Percentiles rank a stretch among this genome's conserved stretches.
Evolutionary conservation across 2,329 filamentous ascomycete species (phyloP).

Genomic region (Colletotrichum limetticola): DNA sequence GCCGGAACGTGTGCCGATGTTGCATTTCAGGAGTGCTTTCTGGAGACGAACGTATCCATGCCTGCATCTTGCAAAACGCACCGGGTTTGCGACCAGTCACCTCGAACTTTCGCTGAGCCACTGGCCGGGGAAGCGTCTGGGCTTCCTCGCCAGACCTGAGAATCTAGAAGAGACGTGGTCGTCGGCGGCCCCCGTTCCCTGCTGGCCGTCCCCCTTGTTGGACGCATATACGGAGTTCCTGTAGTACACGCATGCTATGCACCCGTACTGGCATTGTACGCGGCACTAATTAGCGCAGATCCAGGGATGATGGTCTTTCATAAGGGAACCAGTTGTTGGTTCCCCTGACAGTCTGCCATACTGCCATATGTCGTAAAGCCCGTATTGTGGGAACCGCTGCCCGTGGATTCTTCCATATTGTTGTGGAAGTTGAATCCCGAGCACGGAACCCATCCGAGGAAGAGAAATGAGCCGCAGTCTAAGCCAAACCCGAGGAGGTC

Average conservation of each 20-base stretch:
- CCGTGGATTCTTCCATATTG: background rate
- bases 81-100: slow-evolving; percentile 7
- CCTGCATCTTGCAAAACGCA: slow-evolving; percentile 13
- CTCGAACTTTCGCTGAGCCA: background rate
- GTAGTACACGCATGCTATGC: background rate
- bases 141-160: background rate
- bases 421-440: background rate
- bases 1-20: slow-evolving; percentile 3
- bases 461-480: slow-evolving; percentile 5
- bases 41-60: background rate
- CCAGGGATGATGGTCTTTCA: slow-evolving; percentile 14
- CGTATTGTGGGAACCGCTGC: background rate
- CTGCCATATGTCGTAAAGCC: background rate
- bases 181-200: background rate
- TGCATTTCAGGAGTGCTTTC: slow-evolving; percentile 25
- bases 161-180: slow-evolving; percentile 1
- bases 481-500: background rate
- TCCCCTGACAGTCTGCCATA: background rate
- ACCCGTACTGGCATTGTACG: background rate
- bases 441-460: background rate
- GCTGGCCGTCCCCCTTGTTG: background rate
- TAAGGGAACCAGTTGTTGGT: background rate
- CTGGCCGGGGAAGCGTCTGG: background rate
- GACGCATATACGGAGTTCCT: background rate
- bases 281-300: slow-evolving; percentile 28